Conservation (phyloP, 2,329 filamentous ascomycete genomes). For the Septoria linicola region DNA sequence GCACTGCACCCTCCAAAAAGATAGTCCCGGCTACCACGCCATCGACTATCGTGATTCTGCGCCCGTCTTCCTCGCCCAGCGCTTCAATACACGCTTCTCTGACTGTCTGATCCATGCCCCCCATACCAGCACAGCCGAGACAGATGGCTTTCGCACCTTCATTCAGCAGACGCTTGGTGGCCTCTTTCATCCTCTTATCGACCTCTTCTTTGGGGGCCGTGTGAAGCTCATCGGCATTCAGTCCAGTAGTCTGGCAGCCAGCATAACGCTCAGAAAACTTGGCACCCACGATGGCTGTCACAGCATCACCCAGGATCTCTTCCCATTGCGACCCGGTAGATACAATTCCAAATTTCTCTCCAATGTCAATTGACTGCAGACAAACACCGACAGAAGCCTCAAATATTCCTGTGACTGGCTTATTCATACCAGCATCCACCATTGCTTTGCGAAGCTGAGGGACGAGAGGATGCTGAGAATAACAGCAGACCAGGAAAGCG, state of each 20-base stretch:
- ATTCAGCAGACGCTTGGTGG: slow-evolving; percentile 64
- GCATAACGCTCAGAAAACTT: slow-evolving; percentile 55
- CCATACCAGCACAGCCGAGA: slow-evolving; percentile 90
- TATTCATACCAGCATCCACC: slow-evolving; percentile 30
- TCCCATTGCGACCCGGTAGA: slow-evolving; percentile 87
- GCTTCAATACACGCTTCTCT: slow-evolving; percentile 15
- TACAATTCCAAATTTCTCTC: slow-evolving; percentile 75
- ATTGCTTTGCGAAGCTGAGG: slow-evolving; percentile 37
- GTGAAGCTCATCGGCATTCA: slow-evolving; percentile 79
- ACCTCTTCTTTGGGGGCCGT: slow-evolving; percentile 64
- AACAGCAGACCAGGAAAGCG: slow-evolving; percentile 85
- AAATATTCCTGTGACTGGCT: slow-evolving; percentile 77
- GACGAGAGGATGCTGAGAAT: slow-evolving; percentile 79
- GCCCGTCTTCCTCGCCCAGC: slow-evolving; percentile 55
- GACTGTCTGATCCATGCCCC: slow-evolving; percentile 62
- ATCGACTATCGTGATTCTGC: slow-evolving; percentile 70
- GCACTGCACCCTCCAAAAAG: slow-evolving; percentile 56
- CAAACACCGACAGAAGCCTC: slow-evolving; percentile 73
- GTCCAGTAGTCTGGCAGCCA: slow-evolving; percentile 77
- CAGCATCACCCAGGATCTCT: slow-evolving; percentile 64
- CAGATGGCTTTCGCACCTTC: slow-evolving; percentile 58
- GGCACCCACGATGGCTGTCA: slow-evolving; percentile 62
- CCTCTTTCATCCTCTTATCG: slow-evolving; percentile 63
- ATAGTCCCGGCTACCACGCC: slow-evolving; percentile 71
- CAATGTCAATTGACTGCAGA: slow-evolving; percentile 54